phyloP scores from a whole-genome alignment of 2,329 filamentous ascomycete species.

The Thyridium curvatum region DNA sequence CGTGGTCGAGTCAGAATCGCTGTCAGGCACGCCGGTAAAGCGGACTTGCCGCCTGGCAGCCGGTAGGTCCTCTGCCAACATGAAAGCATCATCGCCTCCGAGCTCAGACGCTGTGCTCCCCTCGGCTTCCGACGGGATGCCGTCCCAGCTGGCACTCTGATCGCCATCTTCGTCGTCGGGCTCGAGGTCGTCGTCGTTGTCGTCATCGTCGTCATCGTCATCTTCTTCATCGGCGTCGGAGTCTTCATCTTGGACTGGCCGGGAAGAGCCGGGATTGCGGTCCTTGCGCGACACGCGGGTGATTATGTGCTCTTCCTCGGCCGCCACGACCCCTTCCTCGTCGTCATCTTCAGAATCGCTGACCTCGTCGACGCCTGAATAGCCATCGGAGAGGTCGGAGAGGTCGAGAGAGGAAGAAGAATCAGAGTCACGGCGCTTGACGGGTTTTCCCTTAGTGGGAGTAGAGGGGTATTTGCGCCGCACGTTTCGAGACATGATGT shows the following conservation, averaged over 20 bases:
- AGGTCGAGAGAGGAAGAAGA: conserved; percentile 50
- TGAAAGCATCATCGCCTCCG: conserved; percentile 11
- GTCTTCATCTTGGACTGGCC: conserved; percentile 32
- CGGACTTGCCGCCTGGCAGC: conserved; percentile 61
- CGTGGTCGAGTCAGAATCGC: conserved; percentile 57
- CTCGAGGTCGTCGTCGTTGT: conserved; percentile 43
- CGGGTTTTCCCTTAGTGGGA: conserved; percentile 29
- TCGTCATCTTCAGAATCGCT: conserved; percentile 73
- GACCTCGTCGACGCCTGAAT: conserved; percentile 73
- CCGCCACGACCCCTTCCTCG: conserved; percentile 69
- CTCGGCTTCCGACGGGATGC: conserved; percentile 33
- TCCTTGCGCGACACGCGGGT: conserved; percentile 31
- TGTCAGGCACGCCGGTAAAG: conserved; percentile 59
- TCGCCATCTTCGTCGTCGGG: conserved; percentile 45
- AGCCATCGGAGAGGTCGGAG: conserved; percentile 59
- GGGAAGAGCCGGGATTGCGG: conserved; percentile 38
- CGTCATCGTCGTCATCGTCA: conserved; percentile 28
- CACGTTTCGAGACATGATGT: conserved; percentile 47
- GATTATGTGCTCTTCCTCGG: conserved; percentile 72
- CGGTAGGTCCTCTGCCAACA: conserved; percentile 13
- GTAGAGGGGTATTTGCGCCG: conserved; percentile 38
- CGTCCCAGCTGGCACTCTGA: conserved; percentile 36
- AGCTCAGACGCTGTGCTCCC: conserved; percentile 26
- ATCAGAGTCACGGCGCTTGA: conserved; percentile 43
- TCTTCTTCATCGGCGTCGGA: conserved; percentile 29